A percentile compares a stretch with the other conserved stretches of the same genome.
Evolutionary conservation across 805 yeast species (phyloP).

Genomic region (Ogataea neopini): DNA sequence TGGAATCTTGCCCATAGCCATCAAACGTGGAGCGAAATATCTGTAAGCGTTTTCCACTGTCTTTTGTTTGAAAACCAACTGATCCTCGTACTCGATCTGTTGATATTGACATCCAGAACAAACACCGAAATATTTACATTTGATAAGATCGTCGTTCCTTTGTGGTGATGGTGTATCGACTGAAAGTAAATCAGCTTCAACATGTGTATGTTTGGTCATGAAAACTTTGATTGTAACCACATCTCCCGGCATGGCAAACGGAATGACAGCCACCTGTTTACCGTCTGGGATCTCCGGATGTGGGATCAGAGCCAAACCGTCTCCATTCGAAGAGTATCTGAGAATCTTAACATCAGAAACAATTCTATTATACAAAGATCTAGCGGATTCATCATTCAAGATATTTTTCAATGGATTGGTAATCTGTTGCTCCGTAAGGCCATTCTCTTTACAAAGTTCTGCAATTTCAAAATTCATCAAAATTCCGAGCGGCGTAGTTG

Average conservation of each 20-base stretch:
- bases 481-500: conserved; percentile 81
- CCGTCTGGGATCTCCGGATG: conserved; percentile 51
- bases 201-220: conserved; percentile 74
- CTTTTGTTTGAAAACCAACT: conserved; percentile 66
- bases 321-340: conserved; percentile 75
- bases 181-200: conserved; percentile 69
- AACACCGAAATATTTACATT: conserved; percentile 83
- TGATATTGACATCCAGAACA: conserved; percentile 97
- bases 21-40: conserved; percentile 65
- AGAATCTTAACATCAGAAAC: conserved; percentile 59
- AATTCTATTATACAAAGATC: conserved; percentile 47
- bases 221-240: conserved; percentile 65
- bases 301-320: conserved; percentile 72
- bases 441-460: conserved; percentile 47
- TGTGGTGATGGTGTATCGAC: conserved; percentile 38
- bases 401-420: conserved; percentile 65
- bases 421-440: conserved; percentile 48
- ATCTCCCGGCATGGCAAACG: conserved; percentile 90
- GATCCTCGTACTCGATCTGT: conserved; percentile 68
- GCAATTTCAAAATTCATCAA: conserved; percentile 67
- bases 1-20: conserved; percentile 51
- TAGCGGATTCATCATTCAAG: conserved; percentile 56
- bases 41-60: conserved; percentile 82
- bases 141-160: conserved; percentile 59
- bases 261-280: conserved; percentile 71